A percentile compares a stretch with the other conserved stretches of the same genome.
These are phyloP conservation scores for Cercospora nicotianae DNA, from an alignment of 2,329 filamentous ascomycete species.

Conservation along the genomic window DNA sequence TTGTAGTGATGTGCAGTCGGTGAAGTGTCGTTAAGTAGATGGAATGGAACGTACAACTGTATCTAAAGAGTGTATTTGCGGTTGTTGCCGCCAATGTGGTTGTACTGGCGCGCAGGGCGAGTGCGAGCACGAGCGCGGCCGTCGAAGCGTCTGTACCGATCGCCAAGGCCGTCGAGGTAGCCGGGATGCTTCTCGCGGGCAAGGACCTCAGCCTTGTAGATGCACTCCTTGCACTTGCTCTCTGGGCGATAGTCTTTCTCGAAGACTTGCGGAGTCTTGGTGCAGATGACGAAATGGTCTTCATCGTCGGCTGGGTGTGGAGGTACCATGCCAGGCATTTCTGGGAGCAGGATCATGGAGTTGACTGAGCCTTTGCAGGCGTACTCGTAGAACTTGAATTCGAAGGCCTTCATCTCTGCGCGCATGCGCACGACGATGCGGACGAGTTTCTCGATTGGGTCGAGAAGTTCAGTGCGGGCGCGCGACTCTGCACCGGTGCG, in stretches of 20 bases:
- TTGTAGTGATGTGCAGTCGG: neutral
- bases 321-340: neutral
- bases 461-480: neutral
- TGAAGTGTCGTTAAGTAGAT: neutral
- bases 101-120: neutral
- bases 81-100: neutral
- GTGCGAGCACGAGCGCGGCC: neutral
- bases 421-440: conserved; percentile 18
- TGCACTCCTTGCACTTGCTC: neutral
- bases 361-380: conserved; percentile 3
- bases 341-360: neutral
- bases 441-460: conserved; percentile 11
- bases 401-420: conserved; percentile 13
- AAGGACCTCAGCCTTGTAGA: conserved; percentile 11
- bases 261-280: conserved; percentile 9
- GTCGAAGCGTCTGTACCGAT: conserved; percentile 1
- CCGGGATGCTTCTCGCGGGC: neutral
- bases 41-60: neutral
- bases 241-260: conserved; percentile 10
- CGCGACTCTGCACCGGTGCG: neutral
- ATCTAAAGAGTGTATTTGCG: conserved; percentile 1
- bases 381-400: conserved; percentile 12
- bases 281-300: conserved; percentile 7
- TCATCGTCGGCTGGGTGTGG: neutral
- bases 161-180: conserved; percentile 3